A percentile compares a stretch with the other conserved stretches of the same genome.
Conservation (phyloP, 169 alveolate species). For the Plasmodium yoelii region DNA sequence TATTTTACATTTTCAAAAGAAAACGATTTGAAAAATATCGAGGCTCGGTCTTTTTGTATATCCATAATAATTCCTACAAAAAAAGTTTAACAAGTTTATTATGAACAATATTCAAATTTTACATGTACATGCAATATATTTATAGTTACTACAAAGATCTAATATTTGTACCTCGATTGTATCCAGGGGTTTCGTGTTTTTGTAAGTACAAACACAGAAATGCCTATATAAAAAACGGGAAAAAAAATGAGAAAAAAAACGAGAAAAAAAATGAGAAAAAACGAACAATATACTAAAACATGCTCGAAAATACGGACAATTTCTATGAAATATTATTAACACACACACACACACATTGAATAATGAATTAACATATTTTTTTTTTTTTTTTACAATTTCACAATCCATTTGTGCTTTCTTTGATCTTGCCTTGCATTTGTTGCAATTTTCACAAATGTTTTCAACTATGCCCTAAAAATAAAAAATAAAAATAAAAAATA, state of each 20-base stretch:
- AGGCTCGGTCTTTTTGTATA: slow-evolving; percentile 40
- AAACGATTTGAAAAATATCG: slow-evolving; percentile 65
- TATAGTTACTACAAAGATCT: not conserved
- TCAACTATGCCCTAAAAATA: slow-evolving; percentile 43
- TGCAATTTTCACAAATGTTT: slow-evolving; percentile 48
- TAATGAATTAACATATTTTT: too few relatives aligned
- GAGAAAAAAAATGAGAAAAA: not conserved
- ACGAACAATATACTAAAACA: too few relatives aligned
- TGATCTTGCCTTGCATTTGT: slow-evolving; percentile 64
- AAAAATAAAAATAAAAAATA: too few relatives aligned
- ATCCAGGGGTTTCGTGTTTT: slow-evolving; percentile 52
- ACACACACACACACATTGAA: not conserved
- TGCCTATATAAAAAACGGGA: slow-evolving; percentile 37
- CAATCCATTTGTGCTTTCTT: slow-evolving; percentile 75
- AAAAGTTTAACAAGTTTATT: not conserved
- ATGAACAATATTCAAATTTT: not conserved
- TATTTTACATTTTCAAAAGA: slow-evolving; percentile 60
- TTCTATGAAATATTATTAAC: not conserved
- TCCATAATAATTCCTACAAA: slow-evolving; percentile 73
- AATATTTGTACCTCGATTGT: slow-evolving; percentile 20
- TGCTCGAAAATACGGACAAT: too few relatives aligned
- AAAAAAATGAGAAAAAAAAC: not conserved
- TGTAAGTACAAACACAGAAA: slow-evolving; percentile 73
- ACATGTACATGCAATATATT: not conserved
- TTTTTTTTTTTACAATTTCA: slow-evolving; percentile 56